Evolutionary conservation across 1,284 basidiomycete species (phyloP), one percentile per base, ranked within the genome.

Genomic region (Naganishia albida): DNA sequence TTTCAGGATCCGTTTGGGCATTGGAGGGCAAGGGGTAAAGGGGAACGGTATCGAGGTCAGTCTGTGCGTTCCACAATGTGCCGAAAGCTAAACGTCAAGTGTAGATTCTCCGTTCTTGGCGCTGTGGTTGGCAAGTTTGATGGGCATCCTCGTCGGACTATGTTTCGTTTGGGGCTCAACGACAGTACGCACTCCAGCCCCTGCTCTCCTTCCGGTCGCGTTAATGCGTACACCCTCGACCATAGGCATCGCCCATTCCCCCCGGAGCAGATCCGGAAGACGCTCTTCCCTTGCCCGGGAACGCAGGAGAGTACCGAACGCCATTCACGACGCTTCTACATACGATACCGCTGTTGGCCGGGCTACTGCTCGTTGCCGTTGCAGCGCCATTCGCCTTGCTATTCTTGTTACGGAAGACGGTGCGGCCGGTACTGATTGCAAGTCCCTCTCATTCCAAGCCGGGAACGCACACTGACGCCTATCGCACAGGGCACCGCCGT

Each of bases 341-440:
- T 70, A 90, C 91, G 3, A 84, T 95, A 20, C 93, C 93, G 1
- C 81, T 95, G 65, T 83, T 94, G 66, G 87, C 87, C 30, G 85
- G 92, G 65, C 82, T 94, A 55, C 88, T 89, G 7, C 82, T 90
- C 65, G 76, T 87, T 46, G 87, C 89, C 65, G 86, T 91, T 1
- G 74, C 83, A 44, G 82, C 87, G 50, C 87, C 90, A 2, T 91
- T 92, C 71, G 80, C 82, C 18, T 89, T 93, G 76, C 85, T 93
- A 57, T 84, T 88, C 64, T 82, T 93, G 28, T 79, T 93, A 60
- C 85, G 86, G 64, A 83, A 89, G 68, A 91, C 90, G 64, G 88
- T 90, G 60, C 85, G 87, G 65, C 89, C 91, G 23, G 90, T 92
- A 39, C 86, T 94, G 78, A 79, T 90, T 25, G 65, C 62, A 50